Conservation (phyloP, 306 rosid genomes). For the Leucaena leucocephala region DNA sequence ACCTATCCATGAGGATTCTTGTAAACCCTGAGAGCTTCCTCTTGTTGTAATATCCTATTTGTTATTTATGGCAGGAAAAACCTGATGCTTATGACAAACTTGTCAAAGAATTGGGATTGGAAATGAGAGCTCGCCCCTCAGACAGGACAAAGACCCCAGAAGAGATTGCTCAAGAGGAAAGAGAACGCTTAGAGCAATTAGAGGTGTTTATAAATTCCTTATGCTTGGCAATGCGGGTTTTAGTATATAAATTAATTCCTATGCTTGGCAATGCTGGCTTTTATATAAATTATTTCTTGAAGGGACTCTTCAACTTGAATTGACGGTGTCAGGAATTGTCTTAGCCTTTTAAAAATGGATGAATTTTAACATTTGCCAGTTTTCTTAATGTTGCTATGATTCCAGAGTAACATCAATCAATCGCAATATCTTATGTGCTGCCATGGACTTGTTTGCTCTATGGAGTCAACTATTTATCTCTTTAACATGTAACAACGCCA, state of each 20-base stretch:
- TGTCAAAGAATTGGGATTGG: conserved; percentile 72
- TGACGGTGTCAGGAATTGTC: background rate
- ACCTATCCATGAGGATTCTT: conserved; percentile 32
- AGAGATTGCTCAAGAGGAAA: conserved; percentile 94
- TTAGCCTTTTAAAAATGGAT: background rate
- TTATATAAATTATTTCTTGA: background rate
- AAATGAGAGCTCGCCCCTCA: conserved; percentile 92
- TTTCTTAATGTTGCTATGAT: background rate
- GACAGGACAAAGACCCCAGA: conserved; percentile 84
- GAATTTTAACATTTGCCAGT: background rate
- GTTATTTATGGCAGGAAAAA: conserved; percentile 65
- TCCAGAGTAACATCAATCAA: background rate
- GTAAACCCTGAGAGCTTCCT: background rate
- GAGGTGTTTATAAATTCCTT: conserved; percentile 58
- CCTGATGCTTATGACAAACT: conserved; percentile 74
- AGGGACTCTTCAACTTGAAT: background rate
- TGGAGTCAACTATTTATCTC: background rate
- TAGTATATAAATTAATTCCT: background rate
- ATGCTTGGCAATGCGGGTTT: background rate
- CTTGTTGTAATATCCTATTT: conserved; percentile 32
- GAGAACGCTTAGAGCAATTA: conserved; percentile 68
- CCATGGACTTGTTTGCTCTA: conserved; percentile 14
- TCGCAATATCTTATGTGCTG: background rate
- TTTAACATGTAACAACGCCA: background rate
- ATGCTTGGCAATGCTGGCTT: background rate